Percentiles rank a stretch among this genome's conserved stretches.
Evolutionary conservation across 2,329 filamentous ascomycete genomes (phyloP).

Genomic region (Phialophora tarda): DNA sequence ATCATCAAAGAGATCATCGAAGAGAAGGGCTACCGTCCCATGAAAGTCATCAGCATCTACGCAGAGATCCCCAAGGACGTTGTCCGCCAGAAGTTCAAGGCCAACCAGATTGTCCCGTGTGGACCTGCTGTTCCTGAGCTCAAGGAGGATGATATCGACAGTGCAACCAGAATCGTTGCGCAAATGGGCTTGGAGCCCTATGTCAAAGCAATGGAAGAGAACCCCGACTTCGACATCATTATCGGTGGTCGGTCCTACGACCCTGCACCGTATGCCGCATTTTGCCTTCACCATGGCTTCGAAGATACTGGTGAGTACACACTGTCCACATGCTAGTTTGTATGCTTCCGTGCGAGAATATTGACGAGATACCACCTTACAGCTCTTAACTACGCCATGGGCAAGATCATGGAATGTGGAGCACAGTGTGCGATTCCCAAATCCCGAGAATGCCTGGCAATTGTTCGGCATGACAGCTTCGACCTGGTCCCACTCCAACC

Average conservation of each 20-base stretch:
- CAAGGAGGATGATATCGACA: constrained; percentile 48
- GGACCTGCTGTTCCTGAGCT: constrained; percentile 49
- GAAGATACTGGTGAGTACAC: constrained; percentile 22
- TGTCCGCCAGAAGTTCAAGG: constrained; percentile 43
- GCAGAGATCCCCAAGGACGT: constrained; percentile 48
- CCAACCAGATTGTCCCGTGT: constrained; percentile 46
- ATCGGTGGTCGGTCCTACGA: constrained; percentile 55
- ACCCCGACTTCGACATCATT: constrained; percentile 56
- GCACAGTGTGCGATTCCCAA: constrained; percentile 57
- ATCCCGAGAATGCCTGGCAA: constrained; percentile 50
- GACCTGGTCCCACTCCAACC: constrained; percentile 53
- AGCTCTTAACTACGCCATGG: constrained; percentile 58
- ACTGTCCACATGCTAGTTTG: no score
- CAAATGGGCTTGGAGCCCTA: constrained; percentile 57
- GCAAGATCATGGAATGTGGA: constrained; percentile 63
- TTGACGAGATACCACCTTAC: not conserved
- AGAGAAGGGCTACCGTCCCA: constrained; percentile 38
- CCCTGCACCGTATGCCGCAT: constrained; percentile 50
- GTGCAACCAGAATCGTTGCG: constrained; percentile 48
- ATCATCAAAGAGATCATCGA: constrained; percentile 48
- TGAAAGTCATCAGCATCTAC: constrained; percentile 47
- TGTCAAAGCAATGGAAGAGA: constrained; percentile 49
- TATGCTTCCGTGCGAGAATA: not conserved
- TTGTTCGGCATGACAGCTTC: constrained; percentile 54
- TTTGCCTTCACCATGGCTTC: constrained; percentile 47